Evolutionary conservation across 495 filamentous ascomycete species (phyloP), one percentile per base, ranked within the genome.

Genomic region (Haplographium delicatum): DNA sequence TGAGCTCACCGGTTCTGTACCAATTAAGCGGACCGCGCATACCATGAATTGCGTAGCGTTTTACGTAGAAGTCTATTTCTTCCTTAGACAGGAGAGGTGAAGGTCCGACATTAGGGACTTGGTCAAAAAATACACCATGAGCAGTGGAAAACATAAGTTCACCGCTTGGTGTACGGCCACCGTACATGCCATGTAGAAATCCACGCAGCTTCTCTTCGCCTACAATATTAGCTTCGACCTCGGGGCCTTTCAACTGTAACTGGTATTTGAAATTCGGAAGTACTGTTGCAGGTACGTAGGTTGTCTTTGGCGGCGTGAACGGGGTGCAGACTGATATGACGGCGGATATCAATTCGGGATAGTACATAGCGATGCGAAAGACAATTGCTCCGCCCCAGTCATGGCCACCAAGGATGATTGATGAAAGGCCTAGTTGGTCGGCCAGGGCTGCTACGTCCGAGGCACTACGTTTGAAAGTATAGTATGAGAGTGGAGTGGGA

Each of bases 181-280:
- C 86, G 63, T 83, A 91, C 48, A 93, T 56, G 26, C 74, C 76
- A 37, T 73, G 78, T 47, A 97, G 57, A 48, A 94, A 86, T 53
- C 76, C 73, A 46, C 75, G 72, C 19, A 91, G 77, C 31, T 79
- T 71, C 47, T 75, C 75, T 47, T 73, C 73, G 6, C 74, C 71
- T 5, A 65, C 64, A 19, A 91, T 59, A 5, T 66, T 62, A 23
- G 67, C 67, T 60, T 91, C 86, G 16, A 91, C 69, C 9, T 84
- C 79, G 0, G 76, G 75, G 22, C 81, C 76, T 0, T 70, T 73
- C 26, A 97, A 76, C 28, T 90, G 88, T 30, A 94, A 57, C 69
- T 97, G 91, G 64, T 97, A 97, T 16, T 58, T 72, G 61, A 88
- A 89, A 55, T 86, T 81, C n/a, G 88, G 89, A 31, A 84, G 50